phyloP scores from a whole-genome alignment of 805 yeast species.

The Candida lessepsii region DNA sequence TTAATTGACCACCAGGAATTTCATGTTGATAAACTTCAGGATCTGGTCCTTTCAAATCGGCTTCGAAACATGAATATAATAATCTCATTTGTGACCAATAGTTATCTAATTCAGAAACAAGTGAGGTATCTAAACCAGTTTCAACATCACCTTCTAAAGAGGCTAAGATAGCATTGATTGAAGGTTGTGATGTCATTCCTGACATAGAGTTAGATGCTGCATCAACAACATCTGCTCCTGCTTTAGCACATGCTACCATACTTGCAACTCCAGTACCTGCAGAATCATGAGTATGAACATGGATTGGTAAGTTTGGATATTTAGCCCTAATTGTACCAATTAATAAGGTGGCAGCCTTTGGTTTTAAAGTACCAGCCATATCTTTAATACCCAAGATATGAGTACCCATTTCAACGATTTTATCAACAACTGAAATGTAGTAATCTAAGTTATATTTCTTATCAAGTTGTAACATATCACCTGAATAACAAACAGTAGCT shows the following conservation, averaged over 20 bases:
- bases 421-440: constrained; percentile 77
- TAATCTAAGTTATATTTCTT: constrained; percentile 94
- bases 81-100: constrained; percentile 99
- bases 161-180: constrained; percentile 88
- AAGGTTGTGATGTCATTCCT: constrained; percentile 98
- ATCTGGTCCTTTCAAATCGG: constrained; percentile 98
- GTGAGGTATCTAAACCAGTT: constrained; percentile 64
- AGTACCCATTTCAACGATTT: constrained; percentile 90
- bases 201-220: constrained; percentile 97
- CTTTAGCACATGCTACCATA: constrained; percentile 88
- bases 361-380: constrained; percentile 99
- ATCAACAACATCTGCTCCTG: constrained; percentile 98
- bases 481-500: constrained; percentile 97
- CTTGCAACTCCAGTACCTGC: constrained; percentile 99
- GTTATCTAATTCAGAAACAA: constrained; percentile 80
- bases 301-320: constrained; percentile 94
- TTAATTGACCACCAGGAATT: constrained; percentile 99
- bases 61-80: constrained; percentile 94
- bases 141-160: constrained; percentile 84
- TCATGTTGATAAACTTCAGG: constrained; percentile 98
- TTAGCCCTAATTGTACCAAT: constrained; percentile 77
- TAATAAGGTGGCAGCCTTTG: constrained; percentile 83
- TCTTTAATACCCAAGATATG: constrained; percentile 97
- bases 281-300: constrained; percentile 98
- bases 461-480: constrained; percentile 95